These are phyloP conservation scores for Akanthomyces uredinophilus DNA, from an alignment of 2,329 filamentous ascomycete species.

Conservation along the genomic window DNA sequence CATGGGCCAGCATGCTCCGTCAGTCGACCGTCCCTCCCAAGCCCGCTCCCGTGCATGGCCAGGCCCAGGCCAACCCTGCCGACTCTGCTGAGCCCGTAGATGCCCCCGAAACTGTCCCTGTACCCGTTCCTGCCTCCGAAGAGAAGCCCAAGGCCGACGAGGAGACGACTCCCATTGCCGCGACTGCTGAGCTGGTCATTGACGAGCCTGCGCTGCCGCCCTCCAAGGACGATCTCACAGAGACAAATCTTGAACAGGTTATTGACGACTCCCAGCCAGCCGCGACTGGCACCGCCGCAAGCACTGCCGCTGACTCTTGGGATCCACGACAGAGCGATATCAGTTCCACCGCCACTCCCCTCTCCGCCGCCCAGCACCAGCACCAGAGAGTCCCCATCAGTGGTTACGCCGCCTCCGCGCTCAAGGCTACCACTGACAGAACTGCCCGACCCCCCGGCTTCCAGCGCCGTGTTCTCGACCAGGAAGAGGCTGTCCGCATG, in stretches of 20 bases:
- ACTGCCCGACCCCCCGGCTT: conserved; percentile 69
- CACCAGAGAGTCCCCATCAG: conserved; percentile 57
- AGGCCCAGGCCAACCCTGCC: conserved; percentile 39
- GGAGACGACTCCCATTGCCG: conserved; percentile 29
- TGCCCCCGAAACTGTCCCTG: conserved; percentile 32
- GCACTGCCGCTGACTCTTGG: conserved; percentile 82
- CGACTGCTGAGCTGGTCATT: conserved; percentile 34
- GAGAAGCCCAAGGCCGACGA: conserved; percentile 29
- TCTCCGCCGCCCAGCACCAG: conserved; percentile 59
- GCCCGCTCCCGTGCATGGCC: conserved; percentile 47
- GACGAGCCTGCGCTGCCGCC: conserved; percentile 57
- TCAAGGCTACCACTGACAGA: conserved; percentile 66
- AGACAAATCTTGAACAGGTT: conserved; percentile 88
- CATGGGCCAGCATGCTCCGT: conserved; percentile 73
- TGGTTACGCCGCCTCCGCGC: conserved; percentile 73
- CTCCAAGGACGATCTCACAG: conserved; percentile 77
- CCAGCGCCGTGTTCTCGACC: conserved; percentile 82
- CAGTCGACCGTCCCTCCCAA: conserved; percentile 48
- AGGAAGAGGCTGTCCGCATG: conserved; percentile 98
- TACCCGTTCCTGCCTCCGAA: conserved; percentile 22
- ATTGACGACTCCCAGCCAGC: conserved; percentile 74
- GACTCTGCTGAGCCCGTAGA: conserved; percentile 20
- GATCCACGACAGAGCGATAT: conserved; percentile 60
- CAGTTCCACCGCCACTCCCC: conserved; percentile 60
- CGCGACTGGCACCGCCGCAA: conserved; percentile 77